phyloP scores from a whole-genome alignment of 2,329 filamentous ascomycete genomes.

The Onygenales sp. region DNA sequence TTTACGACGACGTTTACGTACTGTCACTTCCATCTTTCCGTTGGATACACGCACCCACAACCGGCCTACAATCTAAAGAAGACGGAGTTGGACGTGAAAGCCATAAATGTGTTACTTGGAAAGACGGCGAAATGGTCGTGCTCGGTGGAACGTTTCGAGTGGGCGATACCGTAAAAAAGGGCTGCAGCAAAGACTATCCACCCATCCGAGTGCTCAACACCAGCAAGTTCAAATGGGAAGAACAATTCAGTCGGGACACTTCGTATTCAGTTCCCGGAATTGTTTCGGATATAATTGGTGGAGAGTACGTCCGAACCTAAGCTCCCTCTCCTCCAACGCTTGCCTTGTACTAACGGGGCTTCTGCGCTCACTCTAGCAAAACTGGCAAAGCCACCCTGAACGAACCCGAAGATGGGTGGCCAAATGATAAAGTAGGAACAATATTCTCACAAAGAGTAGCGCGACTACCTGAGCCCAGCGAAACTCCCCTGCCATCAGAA shows the following conservation, averaged over 20 bases:
- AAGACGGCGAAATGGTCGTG: constrained; percentile 4
- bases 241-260: constrained; percentile 1
- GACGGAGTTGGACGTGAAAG: background rate
- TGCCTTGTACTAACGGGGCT: background rate
- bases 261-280: background rate
- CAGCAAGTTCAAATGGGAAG: background rate
- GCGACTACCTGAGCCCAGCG: background rate
- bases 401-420: constrained; percentile 1
- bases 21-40: constrained; percentile 2
- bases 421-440: background rate
- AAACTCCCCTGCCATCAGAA: background rate
- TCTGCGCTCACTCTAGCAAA: background rate
- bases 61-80: background rate
- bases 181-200: background rate
- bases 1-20: background rate
- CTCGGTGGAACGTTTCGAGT: background rate
- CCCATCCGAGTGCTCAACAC: constrained; percentile 3
- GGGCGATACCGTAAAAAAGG: background rate
- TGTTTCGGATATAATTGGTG: constrained; percentile 2
- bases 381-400: constrained; percentile 4
- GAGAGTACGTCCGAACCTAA: background rate
- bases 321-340: background rate
- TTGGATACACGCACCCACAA: background rate
- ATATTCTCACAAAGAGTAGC: constrained; percentile 4
- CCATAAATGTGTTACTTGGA: constrained; percentile 2